Percentiles rank a stretch among this genome's conserved stretches.
These are phyloP conservation scores for Falciphora oryzae DNA, from an alignment of 2,329 filamentous ascomycete species.

Conservation along the genomic window DNA sequence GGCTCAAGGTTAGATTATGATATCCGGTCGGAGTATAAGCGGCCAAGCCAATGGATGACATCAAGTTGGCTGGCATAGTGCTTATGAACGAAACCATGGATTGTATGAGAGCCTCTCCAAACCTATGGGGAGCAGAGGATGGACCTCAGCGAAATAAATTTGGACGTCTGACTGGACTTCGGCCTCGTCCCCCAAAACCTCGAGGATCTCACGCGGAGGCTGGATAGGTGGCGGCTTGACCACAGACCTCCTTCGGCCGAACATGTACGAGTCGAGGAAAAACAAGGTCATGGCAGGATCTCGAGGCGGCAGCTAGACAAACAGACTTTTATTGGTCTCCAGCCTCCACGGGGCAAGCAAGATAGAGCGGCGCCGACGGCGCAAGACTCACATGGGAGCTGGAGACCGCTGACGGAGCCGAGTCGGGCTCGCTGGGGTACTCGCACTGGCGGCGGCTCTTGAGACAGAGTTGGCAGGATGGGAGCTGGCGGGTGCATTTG, in stretches of 20 bases:
- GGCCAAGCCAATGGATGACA: too few species aligned
- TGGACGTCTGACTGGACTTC: conserved; percentile 6
- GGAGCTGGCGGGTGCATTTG: conserved; percentile 12
- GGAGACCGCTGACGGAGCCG: too few species aligned
- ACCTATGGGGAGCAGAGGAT: conserved; percentile 14
- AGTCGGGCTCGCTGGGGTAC: conserved; percentile 10
- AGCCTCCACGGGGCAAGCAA: too few species aligned
- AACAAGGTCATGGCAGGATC: conserved; percentile 12
- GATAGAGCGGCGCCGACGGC: too few species aligned
- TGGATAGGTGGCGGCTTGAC: not conserved
- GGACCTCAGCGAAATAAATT: conserved; percentile 11
- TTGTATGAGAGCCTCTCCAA: not conserved
- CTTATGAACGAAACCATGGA: too few species aligned
- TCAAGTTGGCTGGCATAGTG: too few species aligned
- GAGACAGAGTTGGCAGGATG: conserved; percentile 13
- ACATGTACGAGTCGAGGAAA: conserved; percentile 17
- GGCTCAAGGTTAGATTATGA: too few species aligned
- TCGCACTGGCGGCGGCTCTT: conserved; percentile 10
- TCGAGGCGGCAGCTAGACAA: not conserved
- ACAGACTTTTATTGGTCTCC: too few species aligned
- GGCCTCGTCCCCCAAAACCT: conserved; percentile 4
- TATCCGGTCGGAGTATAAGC: too few species aligned
- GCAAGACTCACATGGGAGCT: too few species aligned
- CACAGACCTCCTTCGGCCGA: conserved; percentile 3
- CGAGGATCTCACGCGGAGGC: conserved; percentile 10